These are phyloP conservation scores for Starmerella roubikii DNA, from an alignment of 805 yeast genomes.

Conservation along the genomic window DNA sequence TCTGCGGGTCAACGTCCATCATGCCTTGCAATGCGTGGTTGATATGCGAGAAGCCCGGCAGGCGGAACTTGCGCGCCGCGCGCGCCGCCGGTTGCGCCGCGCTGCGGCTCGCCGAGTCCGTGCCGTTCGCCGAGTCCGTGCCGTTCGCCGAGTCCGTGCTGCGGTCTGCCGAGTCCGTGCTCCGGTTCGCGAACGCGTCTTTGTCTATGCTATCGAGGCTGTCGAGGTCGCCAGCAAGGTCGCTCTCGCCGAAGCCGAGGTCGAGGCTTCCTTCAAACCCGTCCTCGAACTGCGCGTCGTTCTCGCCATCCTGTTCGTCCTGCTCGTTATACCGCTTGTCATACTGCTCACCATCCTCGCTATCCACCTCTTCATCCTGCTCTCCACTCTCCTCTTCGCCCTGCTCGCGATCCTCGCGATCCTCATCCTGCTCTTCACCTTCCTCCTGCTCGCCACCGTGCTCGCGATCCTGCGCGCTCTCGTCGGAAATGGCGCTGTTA, in stretches of 20 bases:
- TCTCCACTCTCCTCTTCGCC: constrained; percentile 8
- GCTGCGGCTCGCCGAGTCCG: not conserved
- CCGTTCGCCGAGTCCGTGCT: not conserved
- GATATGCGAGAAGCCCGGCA: constrained; percentile 41
- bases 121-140: not conserved
- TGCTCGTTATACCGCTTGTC: not conserved
- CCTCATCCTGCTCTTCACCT: constrained; percentile 8
- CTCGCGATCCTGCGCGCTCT: constrained; percentile 3
- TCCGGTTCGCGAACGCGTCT: too few species aligned
- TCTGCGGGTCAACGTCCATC: constrained; percentile 53
- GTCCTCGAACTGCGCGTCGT: not conserved
- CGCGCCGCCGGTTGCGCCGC: not conserved
- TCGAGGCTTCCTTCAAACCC: not conserved
- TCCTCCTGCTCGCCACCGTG: constrained; percentile 6
- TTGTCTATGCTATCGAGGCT: too few species aligned
- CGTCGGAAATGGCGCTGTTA: not conserved
- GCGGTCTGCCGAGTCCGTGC: not conserved
- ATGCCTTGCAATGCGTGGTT: constrained; percentile 44
- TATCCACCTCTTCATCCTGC: not conserved
- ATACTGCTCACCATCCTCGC: too few species aligned
- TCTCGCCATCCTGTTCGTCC: not conserved
- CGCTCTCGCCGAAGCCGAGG: not conserved
- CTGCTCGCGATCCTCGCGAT: constrained; percentile 6
- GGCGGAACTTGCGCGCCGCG: constrained; percentile 29
- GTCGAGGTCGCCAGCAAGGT: not conserved